Conservation (phyloP, 2,329 filamentous ascomycete genomes). For the Aspergillus sojae region DNA sequence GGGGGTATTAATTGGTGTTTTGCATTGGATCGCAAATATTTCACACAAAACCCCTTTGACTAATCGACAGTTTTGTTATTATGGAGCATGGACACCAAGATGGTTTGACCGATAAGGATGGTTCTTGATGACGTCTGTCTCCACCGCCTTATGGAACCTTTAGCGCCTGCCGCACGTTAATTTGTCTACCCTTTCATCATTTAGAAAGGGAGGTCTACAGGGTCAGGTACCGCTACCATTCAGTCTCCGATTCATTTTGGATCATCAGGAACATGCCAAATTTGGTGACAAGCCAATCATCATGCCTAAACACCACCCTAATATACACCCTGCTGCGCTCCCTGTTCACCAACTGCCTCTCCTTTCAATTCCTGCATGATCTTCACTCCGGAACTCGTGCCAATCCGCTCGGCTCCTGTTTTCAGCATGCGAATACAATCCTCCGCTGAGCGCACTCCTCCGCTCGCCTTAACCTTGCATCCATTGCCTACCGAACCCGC, state of each 20-base stretch:
- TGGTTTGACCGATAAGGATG: constrained; percentile 11
- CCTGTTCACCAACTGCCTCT: constrained; percentile 12
- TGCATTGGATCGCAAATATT: constrained; percentile 3
- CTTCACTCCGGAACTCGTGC: constrained; percentile 58
- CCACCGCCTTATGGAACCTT: constrained; percentile 9
- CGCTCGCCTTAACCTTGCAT: constrained; percentile 61
- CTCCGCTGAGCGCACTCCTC: constrained; percentile 55
- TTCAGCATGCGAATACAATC: constrained; percentile 58
- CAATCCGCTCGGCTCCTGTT: constrained; percentile 59
- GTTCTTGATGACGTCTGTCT: constrained; percentile 14
- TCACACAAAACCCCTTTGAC: neutral
- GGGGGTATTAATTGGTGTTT: neutral
- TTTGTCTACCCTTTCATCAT: neutral
- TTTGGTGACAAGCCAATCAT: neutral
- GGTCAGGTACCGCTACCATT: neutral
- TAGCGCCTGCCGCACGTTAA: constrained; percentile 3
- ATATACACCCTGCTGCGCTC: neutral
- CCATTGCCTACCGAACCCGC: constrained; percentile 46
- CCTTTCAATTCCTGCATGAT: constrained; percentile 53
- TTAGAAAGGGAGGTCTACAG: neutral
- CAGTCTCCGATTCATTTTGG: neutral
- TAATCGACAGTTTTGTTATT: neutral
- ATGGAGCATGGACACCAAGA: neutral
- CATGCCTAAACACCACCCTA: neutral
- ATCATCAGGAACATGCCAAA: neutral